A percentile compares a stretch with the other conserved stretches of the same genome.
These are phyloP conservation scores for Lojkania enalia DNA, from an alignment of 2,329 filamentous ascomycete genomes.

Conservation along the genomic window DNA sequence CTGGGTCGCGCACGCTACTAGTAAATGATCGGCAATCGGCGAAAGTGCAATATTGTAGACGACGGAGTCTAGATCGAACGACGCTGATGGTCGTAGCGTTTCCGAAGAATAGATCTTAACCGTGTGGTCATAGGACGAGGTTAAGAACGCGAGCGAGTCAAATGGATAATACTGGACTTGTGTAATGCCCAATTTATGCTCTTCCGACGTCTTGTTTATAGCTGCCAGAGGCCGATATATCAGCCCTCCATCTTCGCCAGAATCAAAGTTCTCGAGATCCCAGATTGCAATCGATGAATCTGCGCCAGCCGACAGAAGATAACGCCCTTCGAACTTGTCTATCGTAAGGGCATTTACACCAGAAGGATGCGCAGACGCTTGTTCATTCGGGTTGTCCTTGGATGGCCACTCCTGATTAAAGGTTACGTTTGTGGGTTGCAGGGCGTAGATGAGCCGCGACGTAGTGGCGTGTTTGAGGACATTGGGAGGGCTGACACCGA, in stretches of 20 bases:
- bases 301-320: conserved; percentile 81
- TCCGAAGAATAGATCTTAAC: conserved; percentile 75
- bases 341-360: conserved; percentile 80
- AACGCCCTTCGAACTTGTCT: conserved; percentile 78
- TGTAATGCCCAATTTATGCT: conserved; percentile 72
- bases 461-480: conserved; percentile 68
- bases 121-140: conserved; percentile 76
- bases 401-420: conserved; percentile 66
- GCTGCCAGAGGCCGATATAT: conserved; percentile 31
- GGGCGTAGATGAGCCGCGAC: conserved; percentile 67
- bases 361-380: conserved; percentile 69
- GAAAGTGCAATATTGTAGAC: conserved; percentile 80
- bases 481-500: conserved; percentile 64
- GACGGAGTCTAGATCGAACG: conserved; percentile 69
- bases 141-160: conserved; percentile 74
- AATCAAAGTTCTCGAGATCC: conserved; percentile 67
- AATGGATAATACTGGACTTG: conserved; percentile 79
- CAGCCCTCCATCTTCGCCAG: conserved; percentile 18
- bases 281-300: conserved; percentile 84
- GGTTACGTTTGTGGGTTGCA: conserved; percentile 68
- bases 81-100: conserved; percentile 62
- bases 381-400: conserved; percentile 30
- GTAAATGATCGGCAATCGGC: conserved; percentile 69
- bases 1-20: conserved; percentile 87
- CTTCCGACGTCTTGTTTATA: conserved; percentile 33